Evolutionary conservation across 139 green algal genomes (phyloP), one percentile per base, ranked within the genome.

Genomic region (Zygnema circumcarinatum): DNA sequence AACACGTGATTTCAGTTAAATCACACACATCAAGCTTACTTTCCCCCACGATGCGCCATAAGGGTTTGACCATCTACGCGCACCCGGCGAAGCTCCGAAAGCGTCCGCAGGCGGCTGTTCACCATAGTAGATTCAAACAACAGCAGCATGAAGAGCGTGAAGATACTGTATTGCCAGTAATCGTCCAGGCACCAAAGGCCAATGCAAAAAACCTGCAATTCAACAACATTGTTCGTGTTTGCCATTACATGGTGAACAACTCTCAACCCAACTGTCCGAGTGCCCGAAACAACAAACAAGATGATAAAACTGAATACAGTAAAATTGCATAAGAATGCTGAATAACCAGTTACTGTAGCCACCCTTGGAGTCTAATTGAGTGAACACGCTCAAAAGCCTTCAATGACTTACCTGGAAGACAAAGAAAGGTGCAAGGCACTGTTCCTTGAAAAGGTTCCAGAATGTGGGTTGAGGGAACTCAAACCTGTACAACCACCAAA

Each of bases 361-460:
- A n/a, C n/a, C n/a, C n/a, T n/a, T n/a, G n/a, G n/a, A n/a, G n/a
- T n/a, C n/a, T n/a, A n/a, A n/a, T n/a, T n/a, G n/a, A n/a, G n/a
- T n/a, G n/a, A n/a, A n/a, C n/a, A n/a, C n/a, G n/a, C n/a, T n/a
- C n/a, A n/a, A n/a, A n/a, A n/a, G n/a, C n/a, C n/a, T n/a, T n/a
- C n/a, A 79, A 79, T 21, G 25, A 62, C 16, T 62, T 29, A 94
- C 83, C 88, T 94, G 90, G 68, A 94, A 99, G 73, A 96, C 93
- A 84, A 99, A 99, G 93, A 99, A 99, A 0, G 97, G 97, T 56
- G 96, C 97, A 74, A 98, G 73, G 83, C 99, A 94, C 92, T 99
- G 97, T 81, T 98, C 95, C 68, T 91, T 89, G 39, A 90, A 90
- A 2, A 91, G 87, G 1, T 79, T 40, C 67, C 56, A 40, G 35